phyloP scores from a whole-genome alignment of 2,329 filamentous ascomycete genomes.

The Aspergillus sp. region DNA sequence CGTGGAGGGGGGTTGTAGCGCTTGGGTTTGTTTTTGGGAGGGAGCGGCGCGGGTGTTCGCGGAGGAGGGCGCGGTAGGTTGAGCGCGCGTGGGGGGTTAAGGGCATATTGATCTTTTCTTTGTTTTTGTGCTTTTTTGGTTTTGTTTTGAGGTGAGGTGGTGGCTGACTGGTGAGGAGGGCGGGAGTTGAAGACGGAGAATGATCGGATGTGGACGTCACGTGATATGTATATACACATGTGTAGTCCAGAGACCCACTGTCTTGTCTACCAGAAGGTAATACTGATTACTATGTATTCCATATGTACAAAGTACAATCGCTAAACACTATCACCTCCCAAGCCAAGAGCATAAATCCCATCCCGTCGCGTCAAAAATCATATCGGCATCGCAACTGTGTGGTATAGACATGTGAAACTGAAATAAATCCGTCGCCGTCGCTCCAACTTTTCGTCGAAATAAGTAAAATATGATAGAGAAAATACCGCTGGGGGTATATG shows the following conservation, averaged over 20 bases:
- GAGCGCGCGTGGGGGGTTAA: slow-evolving; percentile 51
- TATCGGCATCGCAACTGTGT: neutral
- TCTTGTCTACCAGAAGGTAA: no score
- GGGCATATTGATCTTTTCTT: slow-evolving; percentile 15
- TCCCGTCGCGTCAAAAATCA: slow-evolving; percentile 1
- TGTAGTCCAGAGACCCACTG: no score
- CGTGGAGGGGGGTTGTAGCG: slow-evolving; percentile 56
- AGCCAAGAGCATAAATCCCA: neutral
- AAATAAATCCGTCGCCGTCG: neutral
- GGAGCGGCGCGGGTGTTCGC: slow-evolving; percentile 72
- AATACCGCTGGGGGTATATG: neutral
- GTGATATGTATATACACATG: no score
- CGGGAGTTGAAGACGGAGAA: neutral
- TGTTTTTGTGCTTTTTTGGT: neutral
- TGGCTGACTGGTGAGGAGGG: neutral
- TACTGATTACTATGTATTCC: no score
- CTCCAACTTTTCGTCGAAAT: neutral
- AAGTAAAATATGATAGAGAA: neutral
- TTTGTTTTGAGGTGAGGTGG: neutral
- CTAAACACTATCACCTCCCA: neutral
- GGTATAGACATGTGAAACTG: neutral
- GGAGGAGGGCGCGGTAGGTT: slow-evolving; percentile 80
- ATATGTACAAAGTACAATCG: neutral
- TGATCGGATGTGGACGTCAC: neutral
- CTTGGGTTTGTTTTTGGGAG: slow-evolving; percentile 44